Conservation (phyloP, 345 rosid genomes). For the Erodium maritimum region DNA sequence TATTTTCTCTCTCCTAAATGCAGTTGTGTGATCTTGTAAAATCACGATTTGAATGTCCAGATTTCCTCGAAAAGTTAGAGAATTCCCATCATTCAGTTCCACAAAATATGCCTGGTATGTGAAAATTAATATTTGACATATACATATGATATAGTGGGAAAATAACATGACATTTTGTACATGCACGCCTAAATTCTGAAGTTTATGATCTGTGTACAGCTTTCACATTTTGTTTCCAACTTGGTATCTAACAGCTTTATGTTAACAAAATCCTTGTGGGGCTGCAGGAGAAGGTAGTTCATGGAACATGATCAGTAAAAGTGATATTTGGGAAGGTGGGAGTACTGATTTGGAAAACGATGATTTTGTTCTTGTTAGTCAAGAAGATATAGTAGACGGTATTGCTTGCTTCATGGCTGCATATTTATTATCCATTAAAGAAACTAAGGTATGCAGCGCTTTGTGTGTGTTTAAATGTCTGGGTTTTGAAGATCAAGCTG, state of each 20-base stretch:
- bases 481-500: neutral
- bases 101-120: slow-evolving; percentile 35
- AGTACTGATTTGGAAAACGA: slow-evolving; percentile 35
- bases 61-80: slow-evolving; percentile 67
- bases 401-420: slow-evolving; percentile 94
- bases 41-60: slow-evolving; percentile 67
- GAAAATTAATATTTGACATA: neutral
- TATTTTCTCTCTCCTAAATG: slow-evolving; percentile 9
- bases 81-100: slow-evolving; percentile 38
- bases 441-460: slow-evolving; percentile 58
- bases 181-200: neutral
- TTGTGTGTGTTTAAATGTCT: neutral
- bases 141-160: neutral
- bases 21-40: slow-evolving; percentile 81
- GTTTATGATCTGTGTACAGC: slow-evolving; percentile 1
- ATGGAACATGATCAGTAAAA: slow-evolving; percentile 70
- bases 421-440: slow-evolving; percentile 68
- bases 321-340: slow-evolving; percentile 66
- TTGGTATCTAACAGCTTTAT: neutral
- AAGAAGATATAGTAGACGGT: slow-evolving; percentile 95
- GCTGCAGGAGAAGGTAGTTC: slow-evolving; percentile 59
- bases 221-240: neutral
- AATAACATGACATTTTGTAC: neutral
- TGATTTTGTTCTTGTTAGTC: slow-evolving; percentile 77
- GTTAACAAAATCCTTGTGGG: slow-evolving; percentile 12